Percentiles rank a stretch among this genome's conserved stretches.
Evolutionary conservation across 352 stramenopile genomes (phyloP).

Genomic region (Phytopythium chamaehyphon): DNA sequence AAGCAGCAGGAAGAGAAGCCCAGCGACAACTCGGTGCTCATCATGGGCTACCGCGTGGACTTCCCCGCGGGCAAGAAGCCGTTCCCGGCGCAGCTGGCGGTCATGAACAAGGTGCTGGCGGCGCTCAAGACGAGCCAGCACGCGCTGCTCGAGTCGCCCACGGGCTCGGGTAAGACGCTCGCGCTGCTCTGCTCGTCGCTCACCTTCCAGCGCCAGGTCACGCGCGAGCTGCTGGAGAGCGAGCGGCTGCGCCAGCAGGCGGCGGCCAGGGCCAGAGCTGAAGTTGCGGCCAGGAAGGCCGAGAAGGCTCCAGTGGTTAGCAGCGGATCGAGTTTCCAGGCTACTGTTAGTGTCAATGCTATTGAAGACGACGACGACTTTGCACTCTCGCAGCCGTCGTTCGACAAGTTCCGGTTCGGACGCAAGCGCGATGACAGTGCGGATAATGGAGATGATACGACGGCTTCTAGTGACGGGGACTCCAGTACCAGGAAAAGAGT

Average conservation of each 20-base stretch:
- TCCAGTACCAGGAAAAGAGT: neutral
- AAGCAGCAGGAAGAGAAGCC: neutral
- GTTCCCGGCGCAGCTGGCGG: slow-evolving; percentile 80
- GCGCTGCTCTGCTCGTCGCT: slow-evolving; percentile 80
- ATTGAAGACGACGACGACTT: slow-evolving; percentile 23
- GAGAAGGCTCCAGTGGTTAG: slow-evolving; percentile 1
- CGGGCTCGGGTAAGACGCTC: slow-evolving; percentile 82
- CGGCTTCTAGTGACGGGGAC: neutral
- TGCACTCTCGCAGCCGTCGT: slow-evolving; percentile 12
- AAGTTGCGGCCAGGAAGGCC: slow-evolving; percentile 50
- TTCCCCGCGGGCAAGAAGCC: slow-evolving; percentile 78
- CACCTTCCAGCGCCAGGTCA: slow-evolving; percentile 68
- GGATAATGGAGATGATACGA: neutral
- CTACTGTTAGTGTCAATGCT: neutral
- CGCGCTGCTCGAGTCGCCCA: slow-evolving; percentile 81
- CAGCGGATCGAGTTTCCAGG: too few relatives aligned
- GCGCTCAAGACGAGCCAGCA: slow-evolving; percentile 80
- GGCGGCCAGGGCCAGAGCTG: slow-evolving; percentile 33
- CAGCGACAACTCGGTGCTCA: slow-evolving; percentile 46
- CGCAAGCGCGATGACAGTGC: neutral
- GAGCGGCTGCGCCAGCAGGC: slow-evolving; percentile 15
- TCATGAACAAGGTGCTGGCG: slow-evolving; percentile 85
- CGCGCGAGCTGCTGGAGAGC: slow-evolving; percentile 30
- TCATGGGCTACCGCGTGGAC: slow-evolving; percentile 82
- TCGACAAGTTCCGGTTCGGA: slow-evolving; percentile 9